Base-by-base conservation (phyloP, 768 basidiomycete genomes). In the Tylopilus plumbeoviolaceoides region DNA sequence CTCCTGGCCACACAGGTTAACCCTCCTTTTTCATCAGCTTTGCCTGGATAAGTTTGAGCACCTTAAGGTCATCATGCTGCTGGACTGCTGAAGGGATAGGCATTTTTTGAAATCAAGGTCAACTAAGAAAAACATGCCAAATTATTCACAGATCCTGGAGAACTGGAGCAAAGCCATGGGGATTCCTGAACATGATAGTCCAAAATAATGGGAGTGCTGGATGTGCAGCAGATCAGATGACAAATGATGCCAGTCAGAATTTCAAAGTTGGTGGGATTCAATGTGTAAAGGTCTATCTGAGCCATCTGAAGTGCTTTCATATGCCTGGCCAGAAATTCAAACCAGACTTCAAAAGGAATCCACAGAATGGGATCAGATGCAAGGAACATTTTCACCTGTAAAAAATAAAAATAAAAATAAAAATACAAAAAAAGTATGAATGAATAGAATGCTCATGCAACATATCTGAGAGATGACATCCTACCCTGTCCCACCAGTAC, bases 91-190 rank as follows among this genome's bases (percentile, higher is more conserved):
- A 10, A 10, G 55, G 51, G 0, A 39, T 1, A 14, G 48, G n/a
- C 1, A 9, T 11, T 4, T 25, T 31, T 27, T 35, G 1, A 55
- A 11, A 4, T 60, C 15, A 5, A 60, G 14, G 10, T 59, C 42
- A 23, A 23, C 4, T 4, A 59, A 20, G 17, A 59, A 57, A 28
- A 57, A 57, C 38, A 59, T 57, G n/a, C 21, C 27, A 14, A 48
- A 49, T 9, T 2, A 3, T 2, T 57, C 48, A 17, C 39, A 50
- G 0, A 54, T 9, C 3, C 39, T 23, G 4, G 49, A 35, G 3
- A 53, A 59, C 12, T 41, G 28, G 4, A 59, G 56, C 8, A 58
- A 43, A 0, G 52, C 44, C 30, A 59, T 50, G 9, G n/a, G n/a
- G 58, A 59, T 39, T 60, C 48, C 1, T 27, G 3, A 0, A 59